Conservation (phyloP, 768 basidiomycete species). For the Hortiboletus campestris region DNA sequence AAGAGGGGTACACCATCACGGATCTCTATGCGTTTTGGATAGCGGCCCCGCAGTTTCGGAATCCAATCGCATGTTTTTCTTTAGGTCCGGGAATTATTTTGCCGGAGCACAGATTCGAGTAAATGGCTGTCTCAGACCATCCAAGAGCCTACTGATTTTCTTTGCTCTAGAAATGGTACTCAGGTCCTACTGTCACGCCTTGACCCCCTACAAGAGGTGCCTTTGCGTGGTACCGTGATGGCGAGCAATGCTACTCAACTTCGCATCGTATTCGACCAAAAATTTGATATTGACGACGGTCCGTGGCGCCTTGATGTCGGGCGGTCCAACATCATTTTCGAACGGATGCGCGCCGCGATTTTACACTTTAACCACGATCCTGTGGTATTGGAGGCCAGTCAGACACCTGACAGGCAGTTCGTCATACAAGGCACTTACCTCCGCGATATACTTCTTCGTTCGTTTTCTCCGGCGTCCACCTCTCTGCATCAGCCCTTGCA, state of each 20-base stretch:
- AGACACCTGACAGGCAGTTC: slow-evolving; percentile 41
- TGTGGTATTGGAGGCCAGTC: slow-evolving; percentile 33
- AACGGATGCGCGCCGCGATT: slow-evolving; percentile 71
- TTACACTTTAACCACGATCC: slow-evolving; percentile 55
- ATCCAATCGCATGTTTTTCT: slow-evolving; percentile 63
- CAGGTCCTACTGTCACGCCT: slow-evolving; percentile 62
- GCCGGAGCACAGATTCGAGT: slow-evolving; percentile 73
- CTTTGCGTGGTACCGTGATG: slow-evolving; percentile 55
- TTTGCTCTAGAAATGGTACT: slow-evolving; percentile 57
- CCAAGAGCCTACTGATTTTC: not conserved
- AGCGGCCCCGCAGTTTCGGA: slow-evolving; percentile 58
- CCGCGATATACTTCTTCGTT: slow-evolving; percentile 65
- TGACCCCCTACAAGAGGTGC: slow-evolving; percentile 58
- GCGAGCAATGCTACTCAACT: slow-evolving; percentile 50
- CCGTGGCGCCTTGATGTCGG: slow-evolving; percentile 73
- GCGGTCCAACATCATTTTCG: slow-evolving; percentile 59
- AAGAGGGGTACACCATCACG: slow-evolving; percentile 74
- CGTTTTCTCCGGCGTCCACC: slow-evolving; percentile 40
- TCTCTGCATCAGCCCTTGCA: slow-evolving; percentile 35
- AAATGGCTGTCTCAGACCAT: slow-evolving; percentile 22
- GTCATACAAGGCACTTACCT: slow-evolving; percentile 71
- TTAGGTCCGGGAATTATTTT: slow-evolving; percentile 62
- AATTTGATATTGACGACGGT: slow-evolving; percentile 43
- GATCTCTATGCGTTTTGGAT: slow-evolving; percentile 69
- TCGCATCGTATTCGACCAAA: slow-evolving; percentile 55